Evolutionary conservation across 345 rosid genomes (phyloP).

Genomic region (Linum tenue): DNA sequence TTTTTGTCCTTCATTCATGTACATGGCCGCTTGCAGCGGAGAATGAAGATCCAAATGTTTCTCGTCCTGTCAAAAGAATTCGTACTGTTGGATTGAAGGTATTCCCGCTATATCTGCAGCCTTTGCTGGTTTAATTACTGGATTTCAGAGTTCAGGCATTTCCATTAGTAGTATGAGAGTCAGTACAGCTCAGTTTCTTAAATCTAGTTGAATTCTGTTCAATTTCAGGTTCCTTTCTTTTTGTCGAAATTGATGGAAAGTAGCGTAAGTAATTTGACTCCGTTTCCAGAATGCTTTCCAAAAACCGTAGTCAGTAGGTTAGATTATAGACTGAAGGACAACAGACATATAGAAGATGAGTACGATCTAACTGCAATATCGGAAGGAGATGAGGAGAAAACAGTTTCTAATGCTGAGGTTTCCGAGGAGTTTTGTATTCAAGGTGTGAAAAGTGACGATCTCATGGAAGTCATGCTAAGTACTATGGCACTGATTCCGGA

Average conservation of each 20-base stretch:
- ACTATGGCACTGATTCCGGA: too few species aligned
- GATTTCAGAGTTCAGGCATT: too few species aligned
- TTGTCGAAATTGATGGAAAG: conserved; percentile 16
- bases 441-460: background rate
- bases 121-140: background rate
- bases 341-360: conserved; percentile 13
- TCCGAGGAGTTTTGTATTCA: background rate
- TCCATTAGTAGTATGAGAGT: background rate
- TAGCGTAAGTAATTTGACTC: conserved; percentile 16
- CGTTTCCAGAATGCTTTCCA: conserved; percentile 18
- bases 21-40: conserved; percentile 5
- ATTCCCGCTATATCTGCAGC: background rate
- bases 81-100: conserved; percentile 25
- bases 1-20: background rate
- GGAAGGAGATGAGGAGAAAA: conserved; percentile 6
- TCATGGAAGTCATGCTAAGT: too few species aligned
- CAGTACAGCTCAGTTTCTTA: background rate
- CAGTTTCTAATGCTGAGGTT: conserved; percentile 15
- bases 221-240: conserved; percentile 28
- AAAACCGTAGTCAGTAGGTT: conserved; percentile 23
- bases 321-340: conserved; percentile 6
- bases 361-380: conserved; percentile 2
- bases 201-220: conserved; percentile 4
- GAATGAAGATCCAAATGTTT: conserved; percentile 7
- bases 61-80: conserved; percentile 18